Base-by-base conservation (phyloP, 148 eudicot genomes). In the Rhododendron ovatum region DNA sequence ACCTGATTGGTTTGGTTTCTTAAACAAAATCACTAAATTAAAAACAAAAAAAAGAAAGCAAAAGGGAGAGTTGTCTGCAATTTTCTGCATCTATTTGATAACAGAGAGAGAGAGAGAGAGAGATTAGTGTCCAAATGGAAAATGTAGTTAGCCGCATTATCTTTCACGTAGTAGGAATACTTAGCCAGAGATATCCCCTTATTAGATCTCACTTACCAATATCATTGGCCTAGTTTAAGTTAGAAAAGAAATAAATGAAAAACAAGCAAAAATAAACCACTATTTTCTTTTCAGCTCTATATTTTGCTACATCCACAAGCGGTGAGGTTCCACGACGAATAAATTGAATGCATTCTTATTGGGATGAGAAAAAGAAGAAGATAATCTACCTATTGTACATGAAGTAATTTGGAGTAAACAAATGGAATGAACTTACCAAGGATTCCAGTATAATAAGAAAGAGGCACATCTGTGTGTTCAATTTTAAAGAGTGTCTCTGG, bases 401-500 rank as follows among this genome's bases (percentile, higher is more conserved):
- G 77, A 17, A 73, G 13, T 37, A 75, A 28, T 26, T 39, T 43
- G 47, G 61, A 33, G 63, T 17, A 17, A 17, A 11, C 11, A 71
- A 61, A 63, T 61, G 12, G 43, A 39, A 83, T 24, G 20, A 59
- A 55, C 87, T 71, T 86, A 94, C 95, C 94, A 26, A 94, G 94
- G 83, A 93, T 87, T 78, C 95, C 95, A 0, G 93, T 89, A 84
- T 91, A 92, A 84, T 92, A 93, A 69, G 93, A 91, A 41, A 92
- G 94, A 79, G 95, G 95, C 53, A 93, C 93, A 30, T 30, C 30
- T 30, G 30, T 30, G 30, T 30, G 30, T 30, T 30, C 30, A 30
- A 30, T 30, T 30, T 30, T 30, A 30, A 30, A 30, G 30, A 30
- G 30, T 30, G 30, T 30, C 30, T 30, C 30, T 30, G 30, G 71